phyloP scores from a whole-genome alignment of 441 rosid genomes.

The Hura crepitans region DNA sequence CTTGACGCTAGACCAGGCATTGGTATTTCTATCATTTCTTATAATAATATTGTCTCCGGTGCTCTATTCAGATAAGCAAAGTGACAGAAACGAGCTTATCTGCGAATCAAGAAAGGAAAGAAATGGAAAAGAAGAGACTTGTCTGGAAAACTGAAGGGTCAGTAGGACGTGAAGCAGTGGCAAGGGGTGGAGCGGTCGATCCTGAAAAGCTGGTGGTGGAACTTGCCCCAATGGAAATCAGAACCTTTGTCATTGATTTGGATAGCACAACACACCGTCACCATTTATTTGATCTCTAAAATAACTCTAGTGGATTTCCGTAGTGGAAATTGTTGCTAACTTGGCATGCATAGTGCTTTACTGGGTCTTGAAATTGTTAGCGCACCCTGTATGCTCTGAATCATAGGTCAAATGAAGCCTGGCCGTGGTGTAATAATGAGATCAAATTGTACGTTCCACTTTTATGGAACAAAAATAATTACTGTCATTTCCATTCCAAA shows the following conservation, averaged over 20 bases:
- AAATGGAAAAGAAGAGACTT: constrained; percentile 80
- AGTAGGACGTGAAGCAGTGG: constrained; percentile 27
- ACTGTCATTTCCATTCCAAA: no score
- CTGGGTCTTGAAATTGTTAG: no score
- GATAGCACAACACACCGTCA: constrained; percentile 1
- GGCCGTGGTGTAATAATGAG: no score
- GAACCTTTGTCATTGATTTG: constrained; percentile 65
- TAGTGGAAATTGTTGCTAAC: no score
- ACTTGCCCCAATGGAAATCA: constrained; percentile 91
- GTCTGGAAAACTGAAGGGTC: constrained; percentile 63
- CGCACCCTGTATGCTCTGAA: no score
- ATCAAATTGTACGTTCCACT: no score
- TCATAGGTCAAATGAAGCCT: no score
- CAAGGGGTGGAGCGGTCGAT: constrained; percentile 61
- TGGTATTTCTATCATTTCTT: neutral
- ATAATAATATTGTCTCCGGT: constrained; percentile 1
- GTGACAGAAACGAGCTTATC: constrained; percentile 73
- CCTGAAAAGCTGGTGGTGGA: constrained; percentile 60
- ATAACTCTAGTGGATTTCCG: neutral
- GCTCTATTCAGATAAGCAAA: constrained; percentile 45
- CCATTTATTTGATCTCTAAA: constrained; percentile 24
- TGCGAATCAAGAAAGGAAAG: constrained; percentile 76
- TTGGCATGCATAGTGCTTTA: no score
- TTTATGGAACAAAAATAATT: no score
- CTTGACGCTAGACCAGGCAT: neutral